These are phyloP conservation scores for Aspergillus fumigatiaffinis DNA, from an alignment of 2,329 filamentous ascomycete genomes.

Conservation along the genomic window DNA sequence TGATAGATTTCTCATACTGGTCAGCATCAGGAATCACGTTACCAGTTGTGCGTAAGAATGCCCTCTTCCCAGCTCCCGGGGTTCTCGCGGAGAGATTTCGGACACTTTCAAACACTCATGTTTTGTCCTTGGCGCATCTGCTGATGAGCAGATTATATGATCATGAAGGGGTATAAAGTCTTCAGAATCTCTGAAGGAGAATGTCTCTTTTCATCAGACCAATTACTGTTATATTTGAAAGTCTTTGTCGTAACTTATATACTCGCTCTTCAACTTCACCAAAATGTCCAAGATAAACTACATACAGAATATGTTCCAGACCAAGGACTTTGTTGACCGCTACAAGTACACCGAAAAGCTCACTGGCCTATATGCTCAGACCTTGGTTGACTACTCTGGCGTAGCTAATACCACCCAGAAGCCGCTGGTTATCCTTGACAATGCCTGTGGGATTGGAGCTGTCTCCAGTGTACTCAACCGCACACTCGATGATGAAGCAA, in stretches of 20 bases:
- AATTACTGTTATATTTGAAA: neutral
- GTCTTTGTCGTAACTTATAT: neutral
- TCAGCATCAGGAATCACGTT: neutral
- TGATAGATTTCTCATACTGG: neutral
- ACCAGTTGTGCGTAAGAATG: neutral
- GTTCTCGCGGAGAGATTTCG: constrained; percentile 12
- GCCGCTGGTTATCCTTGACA: constrained; percentile 45
- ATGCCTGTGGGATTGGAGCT: constrained; percentile 52
- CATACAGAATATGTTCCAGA: constrained; percentile 11
- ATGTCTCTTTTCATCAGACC: neutral
- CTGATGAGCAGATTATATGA: neutral
- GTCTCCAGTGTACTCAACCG: constrained; percentile 46
- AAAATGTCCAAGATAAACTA: neutral
- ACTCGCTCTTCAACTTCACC: neutral
- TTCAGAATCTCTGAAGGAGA: neutral
- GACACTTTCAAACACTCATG: constrained; percentile 4
- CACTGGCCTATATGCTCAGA: constrained; percentile 27
- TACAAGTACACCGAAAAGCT: constrained; percentile 29
- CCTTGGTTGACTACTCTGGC: constrained; percentile 28
- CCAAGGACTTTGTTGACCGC: constrained; percentile 16
- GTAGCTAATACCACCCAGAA: constrained; percentile 16
- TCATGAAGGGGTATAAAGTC: neutral
- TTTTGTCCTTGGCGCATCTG: neutral
- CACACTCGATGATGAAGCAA: constrained; percentile 35
- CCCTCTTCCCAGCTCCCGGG: neutral